A percentile compares a stretch with the other conserved stretches of the same genome.
Evolutionary conservation across 257 asterid genomes (phyloP).

Genomic region (Gentiana macrophylla): DNA sequence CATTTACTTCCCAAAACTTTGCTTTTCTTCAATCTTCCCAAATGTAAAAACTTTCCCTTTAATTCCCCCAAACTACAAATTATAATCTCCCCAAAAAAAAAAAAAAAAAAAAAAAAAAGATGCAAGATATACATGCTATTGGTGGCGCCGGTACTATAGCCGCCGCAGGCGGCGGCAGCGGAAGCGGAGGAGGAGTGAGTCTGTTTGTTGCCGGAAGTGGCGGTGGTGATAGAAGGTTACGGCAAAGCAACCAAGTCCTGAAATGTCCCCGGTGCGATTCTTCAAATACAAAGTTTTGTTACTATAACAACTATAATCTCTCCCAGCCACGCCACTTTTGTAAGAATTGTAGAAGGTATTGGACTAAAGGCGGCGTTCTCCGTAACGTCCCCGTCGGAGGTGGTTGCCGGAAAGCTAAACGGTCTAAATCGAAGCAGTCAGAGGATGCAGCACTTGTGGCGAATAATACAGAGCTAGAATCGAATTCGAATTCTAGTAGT

Average conservation of each 20-base stretch:
- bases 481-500: conserved; percentile 51
- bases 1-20: background rate
- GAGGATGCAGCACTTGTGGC: background rate
- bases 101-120: conserved; percentile 5
- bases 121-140: conserved; percentile 58
- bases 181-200: conserved; percentile 21
- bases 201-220: conserved; percentile 21
- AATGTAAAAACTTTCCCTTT: background rate
- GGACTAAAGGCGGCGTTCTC: conserved; percentile 96
- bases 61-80: too few relatives aligned
- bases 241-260: conserved; percentile 41
- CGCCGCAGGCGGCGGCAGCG: conserved; percentile 11
- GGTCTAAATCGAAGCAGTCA: conserved; percentile 34
- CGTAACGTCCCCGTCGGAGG: conserved; percentile 95
- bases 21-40: background rate
- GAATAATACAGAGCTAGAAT: conserved; percentile 10
- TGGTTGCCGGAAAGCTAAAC: conserved; percentile 81
- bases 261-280: conserved; percentile 96
- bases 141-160: conserved; percentile 17
- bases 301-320: conserved; percentile 78
- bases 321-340: conserved; percentile 96
- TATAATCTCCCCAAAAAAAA: too few relatives aligned
- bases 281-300: conserved; percentile 73
- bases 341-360: conserved; percentile 80
- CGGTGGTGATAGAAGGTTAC: conserved; percentile 43